Evolutionary conservation across 371 early-diverging fungal species (phyloP).

Genomic region (Mucor lusitanicus): DNA sequence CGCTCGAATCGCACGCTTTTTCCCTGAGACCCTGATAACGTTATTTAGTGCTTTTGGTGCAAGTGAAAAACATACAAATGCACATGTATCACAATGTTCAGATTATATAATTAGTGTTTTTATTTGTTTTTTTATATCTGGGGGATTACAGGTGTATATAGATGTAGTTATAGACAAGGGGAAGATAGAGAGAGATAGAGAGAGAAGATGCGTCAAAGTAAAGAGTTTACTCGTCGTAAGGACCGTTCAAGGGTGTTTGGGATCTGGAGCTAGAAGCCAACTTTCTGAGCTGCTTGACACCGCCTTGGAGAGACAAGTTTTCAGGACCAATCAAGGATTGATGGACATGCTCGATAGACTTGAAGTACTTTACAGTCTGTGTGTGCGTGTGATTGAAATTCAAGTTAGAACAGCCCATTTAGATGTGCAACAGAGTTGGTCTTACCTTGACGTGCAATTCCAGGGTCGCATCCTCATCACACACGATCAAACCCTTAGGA

Average conservation of each 20-base stretch:
- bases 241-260: conserved; percentile 30
- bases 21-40: conserved; percentile 26
- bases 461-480: conserved; percentile 88
- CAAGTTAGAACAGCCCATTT: neutral
- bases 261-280: conserved; percentile 18
- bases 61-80: neutral
- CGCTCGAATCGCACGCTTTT: conserved; percentile 14
- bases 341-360: no score
- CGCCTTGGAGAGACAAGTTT: conserved; percentile 77
- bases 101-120: conserved; percentile 1
- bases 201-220: neutral
- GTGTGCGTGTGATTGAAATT: no score
- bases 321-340: conserved; percentile 79
- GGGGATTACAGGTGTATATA: neutral
- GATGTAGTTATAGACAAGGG: neutral
- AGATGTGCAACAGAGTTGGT: neutral
- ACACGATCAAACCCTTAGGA: conserved; percentile 81
- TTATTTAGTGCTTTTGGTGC: conserved; percentile 8
- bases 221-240: conserved; percentile 23
- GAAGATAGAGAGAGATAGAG: neutral
- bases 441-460: conserved; percentile 79
- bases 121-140: neutral
- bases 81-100: neutral
- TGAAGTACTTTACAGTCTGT: no score
- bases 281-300: conserved; percentile 31